Conservation (phyloP, 2,329 filamentous ascomycete genomes). For the Ascochyta rabiei region DNA sequence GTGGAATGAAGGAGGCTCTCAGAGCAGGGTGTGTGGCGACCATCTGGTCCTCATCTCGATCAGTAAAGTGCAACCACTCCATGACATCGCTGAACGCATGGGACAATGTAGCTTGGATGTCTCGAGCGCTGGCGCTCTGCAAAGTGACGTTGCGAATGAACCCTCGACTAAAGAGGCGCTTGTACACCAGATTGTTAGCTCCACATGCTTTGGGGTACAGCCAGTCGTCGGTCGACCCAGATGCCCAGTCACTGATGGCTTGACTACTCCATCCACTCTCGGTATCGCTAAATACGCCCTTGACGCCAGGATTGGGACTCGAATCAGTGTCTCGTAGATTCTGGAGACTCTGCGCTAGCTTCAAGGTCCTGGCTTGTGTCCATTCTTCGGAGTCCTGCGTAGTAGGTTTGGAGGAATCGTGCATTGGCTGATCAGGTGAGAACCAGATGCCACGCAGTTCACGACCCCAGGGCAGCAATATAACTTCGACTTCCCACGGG, state of each 20-base stretch:
- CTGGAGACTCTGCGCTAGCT: slow-evolving; percentile 8
- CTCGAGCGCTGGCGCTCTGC: slow-evolving; percentile 67
- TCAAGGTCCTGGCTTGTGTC: slow-evolving; percentile 46
- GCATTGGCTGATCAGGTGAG: slow-evolving; percentile 49
- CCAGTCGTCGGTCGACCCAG: slow-evolving; percentile 60
- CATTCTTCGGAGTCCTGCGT: slow-evolving; percentile 56
- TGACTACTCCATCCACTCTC: slow-evolving; percentile 58
- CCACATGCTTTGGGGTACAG: slow-evolving; percentile 72
- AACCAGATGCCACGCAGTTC: slow-evolving; percentile 62
- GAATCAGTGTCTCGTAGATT: slow-evolving; percentile 32
- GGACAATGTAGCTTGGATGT: slow-evolving; percentile 68
- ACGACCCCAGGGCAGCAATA: slow-evolving; percentile 72
- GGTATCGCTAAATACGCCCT: slow-evolving; percentile 29
- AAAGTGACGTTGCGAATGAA: slow-evolving; percentile 70
- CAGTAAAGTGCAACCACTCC: slow-evolving; percentile 41
- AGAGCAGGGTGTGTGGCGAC: slow-evolving; percentile 59
- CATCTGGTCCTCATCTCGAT: slow-evolving; percentile 35
- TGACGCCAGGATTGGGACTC: slow-evolving; percentile 25
- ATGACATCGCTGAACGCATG: slow-evolving; percentile 65
- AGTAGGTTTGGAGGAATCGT: slow-evolving; percentile 39
- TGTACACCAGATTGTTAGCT: slow-evolving; percentile 66
- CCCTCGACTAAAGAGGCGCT: slow-evolving; percentile 76
- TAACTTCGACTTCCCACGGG: slow-evolving; percentile 78
- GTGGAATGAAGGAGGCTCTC: slow-evolving; percentile 72
- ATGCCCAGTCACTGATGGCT: slow-evolving; percentile 57